phyloP scores from a whole-genome alignment of 768 basidiomycete species.

The Tylopilus rubrobrunneus region DNA sequence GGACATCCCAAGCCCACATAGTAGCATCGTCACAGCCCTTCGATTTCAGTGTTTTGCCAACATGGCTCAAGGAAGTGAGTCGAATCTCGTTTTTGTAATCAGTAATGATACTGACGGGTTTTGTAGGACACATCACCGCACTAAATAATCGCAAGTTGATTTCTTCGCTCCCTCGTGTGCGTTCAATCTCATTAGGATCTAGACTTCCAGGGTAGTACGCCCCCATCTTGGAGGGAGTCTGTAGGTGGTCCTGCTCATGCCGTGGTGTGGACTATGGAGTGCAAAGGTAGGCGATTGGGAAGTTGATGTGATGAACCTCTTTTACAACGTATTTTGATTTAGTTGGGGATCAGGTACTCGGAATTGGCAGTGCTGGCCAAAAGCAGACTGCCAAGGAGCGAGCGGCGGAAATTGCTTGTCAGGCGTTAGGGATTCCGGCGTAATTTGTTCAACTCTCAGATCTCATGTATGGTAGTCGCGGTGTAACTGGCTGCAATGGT shows the following conservation, averaged over 20 bases:
- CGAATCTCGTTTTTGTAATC: background rate
- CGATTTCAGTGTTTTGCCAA: background rate
- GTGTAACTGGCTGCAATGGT: background rate
- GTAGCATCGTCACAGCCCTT: background rate
- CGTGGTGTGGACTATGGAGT: constrained; percentile 49
- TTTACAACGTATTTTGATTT: constrained; percentile 2
- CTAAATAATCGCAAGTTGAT: constrained; percentile 46
- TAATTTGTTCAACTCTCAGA: constrained; percentile 2
- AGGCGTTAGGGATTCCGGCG: constrained; percentile 24
- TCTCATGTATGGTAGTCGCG: background rate
- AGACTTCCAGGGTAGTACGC: too few relatives aligned
- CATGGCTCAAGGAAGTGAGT: constrained; percentile 25
- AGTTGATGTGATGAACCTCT: background rate
- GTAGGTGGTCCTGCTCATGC: constrained; percentile 40
- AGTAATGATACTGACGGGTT: constrained; percentile 9
- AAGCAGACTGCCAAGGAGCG: constrained; percentile 46
- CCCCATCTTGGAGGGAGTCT: constrained; percentile 42
- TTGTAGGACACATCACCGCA: constrained; percentile 29
- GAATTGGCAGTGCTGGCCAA: constrained; percentile 40
- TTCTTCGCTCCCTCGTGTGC: background rate
- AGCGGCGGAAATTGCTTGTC: constrained; percentile 44
- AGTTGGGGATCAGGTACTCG: constrained; percentile 49
- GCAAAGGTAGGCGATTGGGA: constrained; percentile 45
- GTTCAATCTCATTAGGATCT: background rate
- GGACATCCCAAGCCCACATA: background rate